These are phyloP conservation scores for Pseudogymnoascus destructans DNA, from an alignment of 2,329 filamentous ascomycete species.

Conservation along the genomic window DNA sequence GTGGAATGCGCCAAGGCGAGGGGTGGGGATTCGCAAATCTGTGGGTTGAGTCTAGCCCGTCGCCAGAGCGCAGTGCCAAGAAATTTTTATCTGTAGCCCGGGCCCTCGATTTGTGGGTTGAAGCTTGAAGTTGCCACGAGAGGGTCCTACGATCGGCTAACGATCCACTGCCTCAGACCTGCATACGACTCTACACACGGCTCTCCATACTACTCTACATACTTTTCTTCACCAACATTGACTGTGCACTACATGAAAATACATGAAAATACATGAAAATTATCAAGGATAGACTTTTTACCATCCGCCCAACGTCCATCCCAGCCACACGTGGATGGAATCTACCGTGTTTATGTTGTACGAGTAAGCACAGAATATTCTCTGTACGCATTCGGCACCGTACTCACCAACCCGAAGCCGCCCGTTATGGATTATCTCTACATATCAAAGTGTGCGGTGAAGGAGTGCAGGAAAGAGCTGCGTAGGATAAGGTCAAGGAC, in stretches of 20 bases:
- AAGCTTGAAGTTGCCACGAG: neutral
- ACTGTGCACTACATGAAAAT: conserved; percentile 1
- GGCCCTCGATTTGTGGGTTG: neutral
- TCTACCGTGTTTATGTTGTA: neutral
- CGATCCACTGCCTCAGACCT: conserved; percentile 4
- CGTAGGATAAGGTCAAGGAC: neutral
- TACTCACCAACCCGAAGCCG: neutral
- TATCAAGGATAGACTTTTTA: conserved; percentile 2
- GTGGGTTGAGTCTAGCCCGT: neutral
- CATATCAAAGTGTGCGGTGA: neutral
- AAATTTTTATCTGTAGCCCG: neutral
- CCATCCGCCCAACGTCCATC: neutral
- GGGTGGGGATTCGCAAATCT: neutral
- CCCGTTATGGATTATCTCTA: neutral
- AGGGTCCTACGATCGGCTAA: neutral
- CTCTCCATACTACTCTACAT: neutral
- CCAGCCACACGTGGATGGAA: conserved; percentile 2
- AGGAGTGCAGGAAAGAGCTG: neutral
- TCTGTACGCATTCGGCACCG: neutral
- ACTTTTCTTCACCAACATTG: neutral
- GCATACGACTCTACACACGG: neutral
- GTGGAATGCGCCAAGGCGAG: neutral
- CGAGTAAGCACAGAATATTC: neutral
- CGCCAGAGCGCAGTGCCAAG: neutral
- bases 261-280: neutral